Conservation (phyloP, 192 early-diverging fungal genomes). For the Dimargaris cristalligena region DNA sequence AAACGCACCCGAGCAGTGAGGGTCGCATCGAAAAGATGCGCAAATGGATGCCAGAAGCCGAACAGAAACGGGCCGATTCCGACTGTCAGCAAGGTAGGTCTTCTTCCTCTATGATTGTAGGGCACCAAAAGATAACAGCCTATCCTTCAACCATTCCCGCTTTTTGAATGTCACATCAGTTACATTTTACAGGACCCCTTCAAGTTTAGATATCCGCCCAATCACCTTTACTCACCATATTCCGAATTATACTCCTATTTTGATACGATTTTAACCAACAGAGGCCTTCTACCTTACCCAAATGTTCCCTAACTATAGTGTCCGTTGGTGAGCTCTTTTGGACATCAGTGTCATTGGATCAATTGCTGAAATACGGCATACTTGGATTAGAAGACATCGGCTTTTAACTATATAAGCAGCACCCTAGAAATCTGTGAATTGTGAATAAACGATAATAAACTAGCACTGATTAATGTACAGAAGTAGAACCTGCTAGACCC, state of each 20-base stretch:
- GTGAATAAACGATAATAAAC: not conserved
- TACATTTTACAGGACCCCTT: not conserved
- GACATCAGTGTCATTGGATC: not conserved
- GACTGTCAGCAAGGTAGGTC: constrained; percentile 14
- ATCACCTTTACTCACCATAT: not conserved
- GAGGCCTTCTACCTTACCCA: constrained; percentile 8
- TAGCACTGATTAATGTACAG: not conserved
- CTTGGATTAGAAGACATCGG: not conserved
- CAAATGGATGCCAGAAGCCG: constrained; percentile 23
- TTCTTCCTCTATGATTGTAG: not conserved
- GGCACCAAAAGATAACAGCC: not conserved
- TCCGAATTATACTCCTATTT: not conserved
- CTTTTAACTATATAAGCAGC: not conserved
- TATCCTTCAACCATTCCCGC: not conserved
- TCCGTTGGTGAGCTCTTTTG: not conserved
- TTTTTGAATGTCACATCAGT: not conserved
- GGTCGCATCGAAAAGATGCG: constrained; percentile 42
- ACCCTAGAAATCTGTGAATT: not conserved
- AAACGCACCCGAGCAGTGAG: constrained; percentile 70
- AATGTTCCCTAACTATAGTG: constrained; percentile 6
- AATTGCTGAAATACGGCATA: not conserved
- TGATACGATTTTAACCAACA: no score
- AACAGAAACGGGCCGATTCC: constrained; percentile 21
- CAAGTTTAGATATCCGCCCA: not conserved
- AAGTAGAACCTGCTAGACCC: not conserved